Evolutionary conservation across 306 rosid species (phyloP).

Genomic region (Malus asiatica): DNA sequence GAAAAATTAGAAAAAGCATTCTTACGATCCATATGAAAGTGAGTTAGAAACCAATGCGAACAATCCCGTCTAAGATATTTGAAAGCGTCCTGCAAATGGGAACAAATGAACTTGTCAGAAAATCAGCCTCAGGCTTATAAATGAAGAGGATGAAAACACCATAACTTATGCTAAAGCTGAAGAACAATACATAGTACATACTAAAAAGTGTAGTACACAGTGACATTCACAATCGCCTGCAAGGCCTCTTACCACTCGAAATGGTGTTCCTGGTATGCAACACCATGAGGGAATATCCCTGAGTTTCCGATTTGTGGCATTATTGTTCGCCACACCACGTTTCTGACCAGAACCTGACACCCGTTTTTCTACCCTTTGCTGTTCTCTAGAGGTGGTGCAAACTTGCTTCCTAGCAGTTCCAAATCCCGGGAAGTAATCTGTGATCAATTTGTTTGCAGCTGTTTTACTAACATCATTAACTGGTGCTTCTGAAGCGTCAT

Average conservation of each 20-base stretch:
- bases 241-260: constrained; percentile 68
- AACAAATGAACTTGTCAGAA: constrained; percentile 18
- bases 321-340: constrained; percentile 25
- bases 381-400: constrained; percentile 28
- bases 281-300: constrained; percentile 78
- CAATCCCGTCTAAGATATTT: constrained; percentile 85
- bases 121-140: neutral
- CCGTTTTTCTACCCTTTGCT: constrained; percentile 23
- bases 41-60: constrained; percentile 93
- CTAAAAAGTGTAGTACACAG: neutral
- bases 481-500: constrained; percentile 31
- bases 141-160: neutral
- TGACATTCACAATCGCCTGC: constrained; percentile 4
- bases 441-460: constrained; percentile 67
- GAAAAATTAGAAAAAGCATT: neutral
- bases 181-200: neutral
- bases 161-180: neutral
- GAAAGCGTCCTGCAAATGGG: constrained; percentile 79
- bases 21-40: constrained; percentile 98
- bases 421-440: constrained; percentile 71
- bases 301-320: constrained; percentile 35
- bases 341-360: constrained; percentile 32
- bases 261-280: constrained; percentile 80
- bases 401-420: constrained; percentile 42
- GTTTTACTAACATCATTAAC: constrained; percentile 37